phyloP scores from a whole-genome alignment of 768 basidiomycete species.

The Boletus pseudo-olivaceus region DNA sequence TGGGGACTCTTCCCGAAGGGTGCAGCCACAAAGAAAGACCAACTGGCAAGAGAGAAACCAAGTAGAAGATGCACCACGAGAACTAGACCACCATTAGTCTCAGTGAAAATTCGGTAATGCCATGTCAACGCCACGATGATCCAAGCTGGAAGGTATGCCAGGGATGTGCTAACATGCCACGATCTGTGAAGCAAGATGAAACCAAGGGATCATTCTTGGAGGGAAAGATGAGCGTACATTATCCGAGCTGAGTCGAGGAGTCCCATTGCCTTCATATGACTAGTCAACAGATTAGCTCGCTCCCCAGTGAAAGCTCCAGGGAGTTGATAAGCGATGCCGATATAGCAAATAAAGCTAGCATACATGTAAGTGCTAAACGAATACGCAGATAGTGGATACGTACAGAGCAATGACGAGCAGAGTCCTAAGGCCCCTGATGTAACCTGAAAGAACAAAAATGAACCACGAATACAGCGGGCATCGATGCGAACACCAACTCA shows the following conservation, averaged over 20 bases:
- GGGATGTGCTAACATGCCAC: constrained; percentile 66
- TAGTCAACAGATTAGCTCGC: constrained; percentile 58
- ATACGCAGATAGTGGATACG: constrained; percentile 17
- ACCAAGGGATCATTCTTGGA: background rate
- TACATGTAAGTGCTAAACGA: background rate
- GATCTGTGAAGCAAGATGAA: constrained; percentile 27
- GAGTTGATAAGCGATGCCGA: constrained; percentile 76
- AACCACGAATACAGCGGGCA: background rate
- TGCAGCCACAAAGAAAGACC: constrained; percentile 66
- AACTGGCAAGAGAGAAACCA: constrained; percentile 64
- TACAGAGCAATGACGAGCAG: constrained; percentile 68
- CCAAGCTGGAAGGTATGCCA: constrained; percentile 77
- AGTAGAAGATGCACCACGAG: constrained; percentile 64
- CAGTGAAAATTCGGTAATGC: constrained; percentile 63
- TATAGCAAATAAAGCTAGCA: constrained; percentile 60
- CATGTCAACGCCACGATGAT: constrained; percentile 61
- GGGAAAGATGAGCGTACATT: constrained; percentile 34
- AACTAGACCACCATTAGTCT: constrained; percentile 56
- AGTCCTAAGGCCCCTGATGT: constrained; percentile 55
- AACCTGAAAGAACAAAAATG: constrained; percentile 39
- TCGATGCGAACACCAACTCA: constrained; percentile 41
- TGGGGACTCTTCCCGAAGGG: constrained; percentile 74
- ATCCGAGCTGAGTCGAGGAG: constrained; percentile 67
- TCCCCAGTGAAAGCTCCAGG: constrained; percentile 69
- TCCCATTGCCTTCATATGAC: constrained; percentile 81